Evolutionary conservation across 2,329 filamentous ascomycete genomes (phyloP).

Genomic region (Talaromyces sp.): DNA sequence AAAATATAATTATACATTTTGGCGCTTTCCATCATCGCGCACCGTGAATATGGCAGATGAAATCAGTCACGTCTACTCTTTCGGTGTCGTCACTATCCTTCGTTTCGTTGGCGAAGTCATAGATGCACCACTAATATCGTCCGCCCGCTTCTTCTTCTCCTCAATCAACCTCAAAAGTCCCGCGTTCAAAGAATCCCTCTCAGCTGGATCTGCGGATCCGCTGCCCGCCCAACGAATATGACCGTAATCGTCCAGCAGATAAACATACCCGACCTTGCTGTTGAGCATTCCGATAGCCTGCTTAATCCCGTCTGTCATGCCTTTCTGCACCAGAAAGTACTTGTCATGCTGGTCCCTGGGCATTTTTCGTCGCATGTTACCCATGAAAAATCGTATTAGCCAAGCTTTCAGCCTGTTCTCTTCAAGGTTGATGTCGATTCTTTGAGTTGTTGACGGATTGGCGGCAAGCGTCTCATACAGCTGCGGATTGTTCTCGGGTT

Average conservation of each 20-base stretch:
- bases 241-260: slow-evolving; percentile 81
- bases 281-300: slow-evolving; percentile 71
- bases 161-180: slow-evolving; percentile 42
- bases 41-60: background rate
- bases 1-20: slow-evolving; percentile 17
- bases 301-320: slow-evolving; percentile 54
- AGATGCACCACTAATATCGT: slow-evolving; percentile 21
- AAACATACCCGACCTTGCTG: slow-evolving; percentile 88
- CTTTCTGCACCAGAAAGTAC: slow-evolving; percentile 60
- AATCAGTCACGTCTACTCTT: background rate
- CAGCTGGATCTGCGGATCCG: slow-evolving; percentile 40
- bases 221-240: slow-evolving; percentile 94
- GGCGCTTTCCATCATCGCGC: background rate
- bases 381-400: slow-evolving; percentile 56
- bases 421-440: slow-evolving; percentile 85
- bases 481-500: slow-evolving; percentile 64
- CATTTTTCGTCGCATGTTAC: slow-evolving; percentile 47
- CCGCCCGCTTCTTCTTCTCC: slow-evolving; percentile 32
- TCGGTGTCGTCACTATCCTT: slow-evolving; percentile 14
- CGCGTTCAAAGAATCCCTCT: slow-evolving; percentile 43
- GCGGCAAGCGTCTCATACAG: slow-evolving; percentile 61
- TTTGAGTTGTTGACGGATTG: slow-evolving; percentile 58
- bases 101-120: slow-evolving; percentile 19
- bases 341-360: slow-evolving; percentile 51
- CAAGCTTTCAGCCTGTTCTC: slow-evolving; percentile 66